phyloP scores from a whole-genome alignment of 2,329 filamentous ascomycete species.

The Fusarium sp. region DNA sequence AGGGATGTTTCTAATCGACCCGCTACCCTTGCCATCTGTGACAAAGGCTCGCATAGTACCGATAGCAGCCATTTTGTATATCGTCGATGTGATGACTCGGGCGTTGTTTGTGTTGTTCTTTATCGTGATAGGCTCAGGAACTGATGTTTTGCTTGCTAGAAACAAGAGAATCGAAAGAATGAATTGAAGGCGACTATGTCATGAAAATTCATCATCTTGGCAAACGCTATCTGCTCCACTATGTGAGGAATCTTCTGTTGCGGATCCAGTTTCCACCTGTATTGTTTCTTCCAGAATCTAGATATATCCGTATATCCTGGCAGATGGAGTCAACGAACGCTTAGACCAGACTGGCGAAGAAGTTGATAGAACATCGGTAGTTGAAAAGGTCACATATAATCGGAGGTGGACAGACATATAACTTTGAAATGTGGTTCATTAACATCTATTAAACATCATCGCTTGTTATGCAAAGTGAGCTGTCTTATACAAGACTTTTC shows the following conservation, averaged over 20 bases:
- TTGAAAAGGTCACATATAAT: too few relatives aligned
- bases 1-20: background rate
- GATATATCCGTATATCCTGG: background rate
- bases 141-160: background rate
- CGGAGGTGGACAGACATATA: background rate
- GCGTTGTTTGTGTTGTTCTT: accelerated
- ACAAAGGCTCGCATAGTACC: constrained; percentile 13
- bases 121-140: accelerated
- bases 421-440: constrained; percentile 10
- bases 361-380: too few relatives aligned
- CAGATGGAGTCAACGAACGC: background rate
- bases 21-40: background rate
- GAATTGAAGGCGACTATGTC: background rate
- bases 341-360: too few relatives aligned
- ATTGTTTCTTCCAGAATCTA: background rate
- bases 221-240: background rate
- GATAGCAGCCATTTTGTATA: background rate
- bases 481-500: constrained; percentile 14
- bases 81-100: background rate
- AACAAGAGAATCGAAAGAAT: accelerated
- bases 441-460: constrained; percentile 25
- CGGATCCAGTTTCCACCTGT: background rate
- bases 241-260: background rate
- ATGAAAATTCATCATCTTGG: background rate
- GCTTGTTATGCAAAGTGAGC: constrained; percentile 32